Evolutionary conservation across 192 early-diverging fungal genomes (phyloP), one percentile per base, ranked within the genome.

Genomic region (Coemansia umbellata): DNA sequence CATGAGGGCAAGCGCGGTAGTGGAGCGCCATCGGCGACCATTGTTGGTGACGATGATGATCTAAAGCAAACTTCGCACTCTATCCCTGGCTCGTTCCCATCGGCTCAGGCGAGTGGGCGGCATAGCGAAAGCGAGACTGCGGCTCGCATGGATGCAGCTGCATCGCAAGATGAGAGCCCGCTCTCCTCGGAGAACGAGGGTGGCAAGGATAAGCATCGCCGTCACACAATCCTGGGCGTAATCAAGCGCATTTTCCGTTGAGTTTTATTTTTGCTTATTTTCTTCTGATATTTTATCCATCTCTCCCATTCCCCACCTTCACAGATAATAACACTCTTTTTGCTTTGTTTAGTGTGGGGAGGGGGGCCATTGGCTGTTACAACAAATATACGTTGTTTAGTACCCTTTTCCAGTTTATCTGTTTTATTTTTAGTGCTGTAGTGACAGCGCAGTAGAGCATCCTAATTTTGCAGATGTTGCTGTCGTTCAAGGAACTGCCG

Each of bases 161-260:
- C 42, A n/a, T 31, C n/a, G 50, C 51, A 55, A 9, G 69, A 53
- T 7, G 59, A 62, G 14, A 55, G 66, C 47, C 40, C 47, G 14
- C 50, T 39, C 0, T 55, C 54, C 8, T 58, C 56, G 13, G 63
- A 62, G 10, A 51, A 57, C 36, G 71, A 74, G 35, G 41, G 50
- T 23, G 23, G 31, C 37, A 74, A 63, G 45, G 60, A 67, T 51
- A 56, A 32, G 17, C 68, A 59, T 21, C 71, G 71, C 52, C 55
- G 71, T 19, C 71, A 74, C 60, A 67, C 63, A 3, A 67, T 74
- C 30, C 45, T 74, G 59, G 71, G 71, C 47, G 71, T 74, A 8
- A 59, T 74, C 36, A 74, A 74, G 56, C 63, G 71, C 47, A 74
- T 74, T 17, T 74, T 74, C 71, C 71, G 71, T 42, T 74, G 23